phyloP scores from a whole-genome alignment of 1,139 yeast genomes.

The Candida labiduridarum region DNA sequence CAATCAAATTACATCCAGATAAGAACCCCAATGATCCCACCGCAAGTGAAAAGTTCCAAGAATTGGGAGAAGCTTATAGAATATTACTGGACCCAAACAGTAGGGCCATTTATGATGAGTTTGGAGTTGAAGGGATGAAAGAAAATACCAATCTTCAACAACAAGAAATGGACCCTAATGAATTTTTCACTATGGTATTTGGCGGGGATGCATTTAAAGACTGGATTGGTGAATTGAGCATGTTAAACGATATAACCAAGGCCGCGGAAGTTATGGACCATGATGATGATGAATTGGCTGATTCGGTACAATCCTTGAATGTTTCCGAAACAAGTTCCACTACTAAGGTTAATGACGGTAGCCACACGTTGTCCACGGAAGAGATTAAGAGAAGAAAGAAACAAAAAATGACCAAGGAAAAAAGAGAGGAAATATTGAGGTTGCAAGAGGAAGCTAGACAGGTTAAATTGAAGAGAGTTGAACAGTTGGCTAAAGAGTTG shows the following conservation, averaged over 20 bases:
- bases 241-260: conserved; percentile 77
- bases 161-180: conserved; percentile 39
- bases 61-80: conserved; percentile 61
- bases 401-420: conserved; percentile 49
- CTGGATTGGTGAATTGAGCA: conserved; percentile 87
- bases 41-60: conserved; percentile 95
- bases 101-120: conserved; percentile 44
- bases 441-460: conserved; percentile 58
- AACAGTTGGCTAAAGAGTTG: conserved; percentile 52
- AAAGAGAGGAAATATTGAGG: conserved; percentile 55
- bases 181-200: conserved; percentile 76
- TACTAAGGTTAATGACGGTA: neutral
- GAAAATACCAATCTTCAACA: conserved; percentile 23
- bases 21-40: conserved; percentile 77
- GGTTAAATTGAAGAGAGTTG: conserved; percentile 56
- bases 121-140: conserved; percentile 48
- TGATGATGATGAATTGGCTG: conserved; percentile 14
- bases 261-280: conserved; percentile 59
- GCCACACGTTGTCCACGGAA: conserved; percentile 20
- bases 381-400: conserved; percentile 30
- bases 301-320: conserved; percentile 2
- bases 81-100: conserved; percentile 39
- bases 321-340: conserved; percentile 6
- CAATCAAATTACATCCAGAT: conserved; percentile 94
- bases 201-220: conserved; percentile 75